A percentile compares a stretch with the other conserved stretches of the same genome.
Conservation (phyloP, 2,329 filamentous ascomycete species). For the Penicillium vulpinum region DNA sequence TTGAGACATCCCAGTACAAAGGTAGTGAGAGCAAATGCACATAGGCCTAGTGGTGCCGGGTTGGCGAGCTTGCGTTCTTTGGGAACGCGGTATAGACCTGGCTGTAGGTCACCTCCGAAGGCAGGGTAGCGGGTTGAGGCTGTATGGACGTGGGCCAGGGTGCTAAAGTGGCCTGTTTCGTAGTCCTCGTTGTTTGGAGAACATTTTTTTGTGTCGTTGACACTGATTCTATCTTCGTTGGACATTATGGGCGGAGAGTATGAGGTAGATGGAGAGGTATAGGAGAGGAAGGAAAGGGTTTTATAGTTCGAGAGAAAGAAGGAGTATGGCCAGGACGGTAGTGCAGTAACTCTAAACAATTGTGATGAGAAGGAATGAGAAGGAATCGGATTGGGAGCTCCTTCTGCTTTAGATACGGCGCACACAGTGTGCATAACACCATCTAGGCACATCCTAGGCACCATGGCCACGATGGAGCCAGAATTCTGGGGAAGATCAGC, state of each 20-base stretch:
- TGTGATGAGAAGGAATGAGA: background rate
- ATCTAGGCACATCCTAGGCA: background rate
- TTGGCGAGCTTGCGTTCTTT: slow-evolving; percentile 68
- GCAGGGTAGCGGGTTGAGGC: slow-evolving; percentile 50
- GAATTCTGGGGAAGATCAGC: background rate
- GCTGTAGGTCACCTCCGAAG: slow-evolving; percentile 68
- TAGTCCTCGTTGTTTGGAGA: slow-evolving; percentile 1
- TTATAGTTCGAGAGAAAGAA: background rate
- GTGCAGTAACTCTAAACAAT: background rate
- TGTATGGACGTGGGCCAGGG: slow-evolving; percentile 47
- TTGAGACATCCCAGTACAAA: slow-evolving; percentile 75
- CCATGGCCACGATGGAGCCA: background rate
- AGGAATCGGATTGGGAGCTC: background rate
- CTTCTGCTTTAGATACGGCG: background rate
- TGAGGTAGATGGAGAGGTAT: background rate
- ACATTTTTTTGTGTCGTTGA: slow-evolving; percentile 6
- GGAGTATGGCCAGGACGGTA: background rate
- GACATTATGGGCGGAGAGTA: background rate
- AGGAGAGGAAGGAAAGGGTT: too few species aligned
- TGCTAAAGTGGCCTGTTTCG: slow-evolving; percentile 30
- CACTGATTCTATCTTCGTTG: slow-evolving; percentile 5
- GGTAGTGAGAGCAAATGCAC: slow-evolving; percentile 73
- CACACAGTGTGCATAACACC: background rate
- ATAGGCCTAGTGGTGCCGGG: slow-evolving; percentile 70
- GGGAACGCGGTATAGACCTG: slow-evolving; percentile 61